Percentiles rank a stretch among this genome's conserved stretches.
Conservation (phyloP, 441 rosid species). For the Dalechampia spathulata region DNA sequence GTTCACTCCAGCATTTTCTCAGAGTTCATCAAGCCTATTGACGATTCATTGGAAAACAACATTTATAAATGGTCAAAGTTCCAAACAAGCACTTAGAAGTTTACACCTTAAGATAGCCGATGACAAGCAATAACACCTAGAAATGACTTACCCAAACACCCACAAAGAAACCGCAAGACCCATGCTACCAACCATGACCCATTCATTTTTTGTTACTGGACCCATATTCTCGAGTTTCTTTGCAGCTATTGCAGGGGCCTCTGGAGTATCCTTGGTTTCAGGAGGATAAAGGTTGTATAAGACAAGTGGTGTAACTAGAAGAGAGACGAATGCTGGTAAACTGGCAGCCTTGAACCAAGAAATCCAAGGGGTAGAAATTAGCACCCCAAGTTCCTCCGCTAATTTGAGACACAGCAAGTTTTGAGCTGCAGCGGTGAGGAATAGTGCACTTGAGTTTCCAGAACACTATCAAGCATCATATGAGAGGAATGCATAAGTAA, state of each 20-base stretch:
- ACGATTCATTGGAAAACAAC: background rate
- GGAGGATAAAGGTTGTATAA: conserved; percentile 91
- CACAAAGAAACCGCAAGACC: conserved; percentile 87
- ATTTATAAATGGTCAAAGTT: background rate
- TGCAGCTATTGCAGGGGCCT: conserved; percentile 88
- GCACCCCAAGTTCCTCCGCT: conserved; percentile 88
- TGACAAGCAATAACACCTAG: background rate
- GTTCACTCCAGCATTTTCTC: background rate
- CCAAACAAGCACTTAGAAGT: background rate
- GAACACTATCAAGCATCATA: conserved; percentile 49
- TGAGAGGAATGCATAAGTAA: conserved; percentile 17
- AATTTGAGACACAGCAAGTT: conserved; percentile 85
- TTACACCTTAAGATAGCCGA: background rate
- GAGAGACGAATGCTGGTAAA: conserved; percentile 67
- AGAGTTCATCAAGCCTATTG: background rate
- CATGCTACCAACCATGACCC: conserved; percentile 87
- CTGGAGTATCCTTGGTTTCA: conserved; percentile 86
- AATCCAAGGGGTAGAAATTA: conserved; percentile 75
- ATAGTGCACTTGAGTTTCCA: conserved; percentile 88
- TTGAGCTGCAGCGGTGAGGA: conserved; percentile 96
- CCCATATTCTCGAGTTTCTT: conserved; percentile 75
- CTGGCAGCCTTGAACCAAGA: conserved; percentile 93
- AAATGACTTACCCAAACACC: conserved; percentile 68
- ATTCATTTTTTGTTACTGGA: conserved; percentile 72
- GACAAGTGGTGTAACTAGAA: conserved; percentile 66